Conservation (phyloP, 306 rosid genomes). For the Trifolium fragiferum region DNA sequence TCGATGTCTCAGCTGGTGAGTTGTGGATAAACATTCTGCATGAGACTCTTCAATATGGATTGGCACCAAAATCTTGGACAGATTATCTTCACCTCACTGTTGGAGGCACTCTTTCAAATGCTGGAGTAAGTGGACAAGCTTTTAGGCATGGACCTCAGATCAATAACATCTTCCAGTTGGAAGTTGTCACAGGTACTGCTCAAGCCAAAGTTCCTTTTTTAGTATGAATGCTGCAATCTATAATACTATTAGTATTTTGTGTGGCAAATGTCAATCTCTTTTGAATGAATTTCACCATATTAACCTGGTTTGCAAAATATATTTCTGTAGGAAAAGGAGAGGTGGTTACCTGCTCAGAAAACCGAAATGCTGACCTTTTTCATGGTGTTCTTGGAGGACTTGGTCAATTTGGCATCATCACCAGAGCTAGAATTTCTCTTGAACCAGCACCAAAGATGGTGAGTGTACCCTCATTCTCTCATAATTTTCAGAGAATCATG, state of each 20-base stretch:
- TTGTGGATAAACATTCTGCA: constrained; percentile 90
- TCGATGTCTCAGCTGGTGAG: constrained; percentile 90
- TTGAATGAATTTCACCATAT: neutral
- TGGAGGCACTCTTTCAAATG: constrained; percentile 95
- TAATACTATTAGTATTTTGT: no score
- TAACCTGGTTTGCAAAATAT: constrained; percentile 21
- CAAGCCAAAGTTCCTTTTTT: neutral
- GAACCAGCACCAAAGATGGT: constrained; percentile 89
- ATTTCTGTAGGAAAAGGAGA: constrained; percentile 83
- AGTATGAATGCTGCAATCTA: no score
- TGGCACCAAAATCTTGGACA: constrained; percentile 98
- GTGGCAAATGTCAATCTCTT: neutral
- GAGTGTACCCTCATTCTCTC: constrained; percentile 22
- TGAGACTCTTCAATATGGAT: constrained; percentile 79
- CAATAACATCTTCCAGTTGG: constrained; percentile 73
- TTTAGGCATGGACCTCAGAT: constrained; percentile 96
- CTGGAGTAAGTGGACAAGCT: constrained; percentile 97
- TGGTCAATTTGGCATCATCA: constrained; percentile 95
- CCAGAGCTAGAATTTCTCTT: constrained; percentile 84
- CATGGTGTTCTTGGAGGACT: constrained; percentile 91
- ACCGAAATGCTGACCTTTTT: constrained; percentile 76
- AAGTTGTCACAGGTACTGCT: constrained; percentile 86
- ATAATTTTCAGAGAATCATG: neutral
- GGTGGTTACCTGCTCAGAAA: constrained; percentile 73
- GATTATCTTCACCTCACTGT: constrained; percentile 94